Evolutionary conservation across 2,329 filamentous ascomycete species (phyloP).

Genomic region (Volutella citrinella): DNA sequence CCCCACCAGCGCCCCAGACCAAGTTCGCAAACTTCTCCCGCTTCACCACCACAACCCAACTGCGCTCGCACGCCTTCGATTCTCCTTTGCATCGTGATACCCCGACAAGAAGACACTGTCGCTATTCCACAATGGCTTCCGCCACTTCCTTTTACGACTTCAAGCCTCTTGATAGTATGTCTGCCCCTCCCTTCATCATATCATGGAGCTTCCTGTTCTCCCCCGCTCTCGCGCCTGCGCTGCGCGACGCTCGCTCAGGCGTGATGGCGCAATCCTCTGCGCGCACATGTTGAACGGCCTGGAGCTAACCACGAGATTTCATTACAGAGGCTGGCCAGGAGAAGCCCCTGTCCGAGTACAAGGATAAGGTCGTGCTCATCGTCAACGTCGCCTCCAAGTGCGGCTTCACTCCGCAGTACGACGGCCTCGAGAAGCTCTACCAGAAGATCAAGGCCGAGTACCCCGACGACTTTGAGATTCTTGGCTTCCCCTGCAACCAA

Average conservation of each 20-base stretch:
- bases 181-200: slow-evolving; percentile 1
- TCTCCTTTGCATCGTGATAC: slow-evolving; percentile 8
- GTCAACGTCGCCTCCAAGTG: slow-evolving; percentile 99
- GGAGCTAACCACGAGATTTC: no score
- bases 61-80: no score
- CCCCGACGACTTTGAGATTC: slow-evolving; percentile 74
- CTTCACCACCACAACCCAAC: no score
- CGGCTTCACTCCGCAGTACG: slow-evolving; percentile 96
- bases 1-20: no score
- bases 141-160: slow-evolving; percentile 71
- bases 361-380: slow-evolving; percentile 90
- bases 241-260: no score
- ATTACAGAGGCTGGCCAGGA: slow-evolving; percentile 56
- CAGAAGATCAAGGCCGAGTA: slow-evolving; percentile 68
- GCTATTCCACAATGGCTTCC: slow-evolving; percentile 35
- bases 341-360: slow-evolving; percentile 67
- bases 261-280: no score
- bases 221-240: no score
- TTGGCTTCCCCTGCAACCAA: slow-evolving; percentile 99
- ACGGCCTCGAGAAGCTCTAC: slow-evolving; percentile 86
- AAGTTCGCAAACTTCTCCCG: no score
- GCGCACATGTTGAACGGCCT: no score
- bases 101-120: slow-evolving; percentile 5
- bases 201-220: no score
- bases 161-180: slow-evolving; percentile 76